A percentile compares a stretch with the other conserved stretches of the same genome.
Conservation (phyloP, 1,284 basidiomycete genomes). For the Sporisorium exsertum region DNA sequence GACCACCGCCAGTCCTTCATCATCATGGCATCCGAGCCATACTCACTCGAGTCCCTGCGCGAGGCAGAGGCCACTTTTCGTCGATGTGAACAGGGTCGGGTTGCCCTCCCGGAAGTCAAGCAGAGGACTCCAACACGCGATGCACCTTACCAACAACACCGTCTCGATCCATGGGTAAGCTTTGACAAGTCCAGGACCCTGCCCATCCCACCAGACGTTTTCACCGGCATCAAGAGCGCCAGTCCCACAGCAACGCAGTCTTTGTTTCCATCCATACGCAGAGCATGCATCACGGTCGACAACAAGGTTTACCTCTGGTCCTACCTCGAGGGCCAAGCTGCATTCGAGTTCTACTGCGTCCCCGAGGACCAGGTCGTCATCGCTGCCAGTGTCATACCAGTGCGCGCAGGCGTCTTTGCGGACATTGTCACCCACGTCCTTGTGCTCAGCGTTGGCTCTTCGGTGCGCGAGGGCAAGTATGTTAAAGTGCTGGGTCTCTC, state of each 20-base stretch:
- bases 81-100: constrained; percentile 44
- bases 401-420: constrained; percentile 79
- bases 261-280: constrained; percentile 89
- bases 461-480: constrained; percentile 73
- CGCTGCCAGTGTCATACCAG: constrained; percentile 71
- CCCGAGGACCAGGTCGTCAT: constrained; percentile 87
- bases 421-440: constrained; percentile 90
- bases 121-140: constrained; percentile 54
- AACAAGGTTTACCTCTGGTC: constrained; percentile 97
- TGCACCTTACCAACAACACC: constrained; percentile 60
- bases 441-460: constrained; percentile 80
- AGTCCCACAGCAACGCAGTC: constrained; percentile 72
- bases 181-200: constrained; percentile 59
- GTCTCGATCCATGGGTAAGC: constrained; percentile 57
- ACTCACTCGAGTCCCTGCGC: constrained; percentile 35
- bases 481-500: constrained; percentile 85
- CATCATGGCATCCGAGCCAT: constrained; percentile 44
- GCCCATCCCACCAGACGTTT: constrained; percentile 59
- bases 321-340: constrained; percentile 90
- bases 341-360: constrained; percentile 88
- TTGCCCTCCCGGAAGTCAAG: constrained; percentile 50
- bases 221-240: constrained; percentile 59
- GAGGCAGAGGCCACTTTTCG: constrained; percentile 46
- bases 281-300: constrained; percentile 95
- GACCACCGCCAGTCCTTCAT: background rate